Evolutionary conservation across 163 green algal species (phyloP), one percentile per base, ranked within the genome.

Genomic region (Chloromonas sp.): DNA sequence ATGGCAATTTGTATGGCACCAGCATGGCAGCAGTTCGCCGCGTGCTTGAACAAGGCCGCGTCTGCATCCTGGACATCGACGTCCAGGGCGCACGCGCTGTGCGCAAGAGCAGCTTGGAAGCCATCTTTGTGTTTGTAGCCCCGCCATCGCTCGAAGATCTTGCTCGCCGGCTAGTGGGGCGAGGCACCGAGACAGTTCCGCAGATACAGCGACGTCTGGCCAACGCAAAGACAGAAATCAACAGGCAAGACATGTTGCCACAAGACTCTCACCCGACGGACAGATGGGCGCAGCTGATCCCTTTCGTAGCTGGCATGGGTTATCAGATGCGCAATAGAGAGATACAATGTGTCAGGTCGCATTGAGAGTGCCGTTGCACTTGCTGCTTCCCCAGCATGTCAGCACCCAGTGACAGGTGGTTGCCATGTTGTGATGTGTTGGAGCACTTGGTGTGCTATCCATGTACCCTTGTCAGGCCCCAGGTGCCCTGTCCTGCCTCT

Each of bases 11-110:
- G 74, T 99, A 99, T 86, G 97, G 97, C 14, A 99, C 97, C 1
- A 96, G 92, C 15, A 58, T 93, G 1, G 87, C 89, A 3, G 93
- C 96, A 2, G 96, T 98, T 57, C 87, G 92, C 15, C 82, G 79
- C 0, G 96, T 99, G 5, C 88, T 91, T 36, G 84, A 88, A 13
- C 80, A 78, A 2, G 95, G 95, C 36, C 91, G 91, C 66, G 94
- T 93, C 85, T 98, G 95, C 91, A 88, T 99, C 71, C 93, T 99
- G 61, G 97, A 99, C 89, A 98, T 99, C 70, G 96, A 98, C 87
- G 95, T 98, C 70, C 95, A 98, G 87, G 95, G 94, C 5, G 87
- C 85, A 3, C 81, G 70, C 57, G 70, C 70, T 70, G 81, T 84
- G 61, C 14, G 81, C 15, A 78, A 60, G 61, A 78, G 61, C 1